Conservation (phyloP, 2,329 filamentous ascomycete genomes). For the Epichloe typhina region DNA sequence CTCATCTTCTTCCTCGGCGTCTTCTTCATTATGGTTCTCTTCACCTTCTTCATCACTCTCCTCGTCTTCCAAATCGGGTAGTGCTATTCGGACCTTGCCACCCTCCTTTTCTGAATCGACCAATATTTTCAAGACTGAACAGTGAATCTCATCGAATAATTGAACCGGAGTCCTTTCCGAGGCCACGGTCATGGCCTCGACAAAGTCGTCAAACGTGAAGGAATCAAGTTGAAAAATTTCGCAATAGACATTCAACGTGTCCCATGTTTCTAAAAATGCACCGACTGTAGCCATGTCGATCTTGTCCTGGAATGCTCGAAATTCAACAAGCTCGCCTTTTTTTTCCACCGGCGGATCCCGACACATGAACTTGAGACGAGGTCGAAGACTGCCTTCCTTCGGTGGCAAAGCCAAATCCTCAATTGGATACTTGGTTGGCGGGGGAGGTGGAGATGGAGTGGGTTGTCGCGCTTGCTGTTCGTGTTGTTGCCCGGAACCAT, state of each 20-base stretch:
- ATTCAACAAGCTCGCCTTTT: slow-evolving; percentile 19
- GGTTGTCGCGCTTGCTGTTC: slow-evolving; percentile 16
- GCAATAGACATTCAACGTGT: slow-evolving; percentile 95
- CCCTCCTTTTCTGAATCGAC: slow-evolving; percentile 63
- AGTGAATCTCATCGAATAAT: slow-evolving; percentile 82
- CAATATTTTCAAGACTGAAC: slow-evolving; percentile 75
- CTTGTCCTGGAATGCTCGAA: slow-evolving; percentile 21
- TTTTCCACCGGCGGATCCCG: slow-evolving; percentile 42
- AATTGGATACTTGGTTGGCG: slow-evolving; percentile 83
- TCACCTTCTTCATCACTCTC: slow-evolving; percentile 54
- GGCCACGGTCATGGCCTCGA: slow-evolving; percentile 71
- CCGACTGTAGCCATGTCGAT: slow-evolving; percentile 80
- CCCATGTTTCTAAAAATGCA: slow-evolving; percentile 79
- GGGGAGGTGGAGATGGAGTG: slow-evolving; percentile 46
- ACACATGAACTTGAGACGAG: slow-evolving; percentile 65
- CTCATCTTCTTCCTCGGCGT: slow-evolving; percentile 38
- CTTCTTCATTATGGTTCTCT: slow-evolving; percentile 44
- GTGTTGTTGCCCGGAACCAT: slow-evolving; percentile 9
- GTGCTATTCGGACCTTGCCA: slow-evolving; percentile 64
- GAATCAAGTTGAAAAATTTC: slow-evolving; percentile 90
- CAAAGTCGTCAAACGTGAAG: slow-evolving; percentile 93
- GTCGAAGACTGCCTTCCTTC: slow-evolving; percentile 52
- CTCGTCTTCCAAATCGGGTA: slow-evolving; percentile 63
- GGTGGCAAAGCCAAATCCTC: slow-evolving; percentile 79
- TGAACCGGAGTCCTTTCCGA: slow-evolving; percentile 66